Percentiles rank a stretch among this genome's conserved stretches.
Conservation (phyloP, 78 protist genomes). For the Dictyostelium capitatum region DNA sequence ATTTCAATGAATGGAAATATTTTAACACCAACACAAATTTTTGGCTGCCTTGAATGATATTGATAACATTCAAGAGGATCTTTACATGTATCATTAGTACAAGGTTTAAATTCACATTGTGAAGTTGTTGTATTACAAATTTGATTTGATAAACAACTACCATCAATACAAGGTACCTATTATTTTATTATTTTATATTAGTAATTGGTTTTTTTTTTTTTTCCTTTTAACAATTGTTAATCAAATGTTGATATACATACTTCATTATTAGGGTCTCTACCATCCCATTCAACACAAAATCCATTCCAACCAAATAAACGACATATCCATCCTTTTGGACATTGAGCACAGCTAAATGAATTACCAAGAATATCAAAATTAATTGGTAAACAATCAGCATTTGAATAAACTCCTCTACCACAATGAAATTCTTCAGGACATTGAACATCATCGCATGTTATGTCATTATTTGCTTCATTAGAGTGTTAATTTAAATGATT, state of each 20-base stretch:
- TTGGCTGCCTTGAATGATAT: constrained; percentile 20
- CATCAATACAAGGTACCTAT: constrained; percentile 6
- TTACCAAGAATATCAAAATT: background rate
- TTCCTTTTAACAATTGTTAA: too few relatives aligned
- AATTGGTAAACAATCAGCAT: constrained; percentile 17
- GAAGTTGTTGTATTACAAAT: constrained; percentile 14
- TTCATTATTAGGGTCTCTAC: background rate
- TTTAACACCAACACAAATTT: constrained; percentile 2
- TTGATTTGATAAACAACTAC: constrained; percentile 26
- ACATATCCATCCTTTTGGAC: constrained; percentile 26
- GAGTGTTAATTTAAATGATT: too few relatives aligned
- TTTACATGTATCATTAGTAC: background rate
- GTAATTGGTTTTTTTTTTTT: too few relatives aligned
- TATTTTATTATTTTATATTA: too few relatives aligned
- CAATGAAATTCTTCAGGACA: constrained; percentile 36
- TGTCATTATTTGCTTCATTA: too few relatives aligned
- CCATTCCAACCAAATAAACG: constrained; percentile 57
- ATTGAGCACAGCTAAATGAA: background rate
- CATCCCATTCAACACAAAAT: constrained; percentile 32
- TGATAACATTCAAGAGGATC: constrained; percentile 5
- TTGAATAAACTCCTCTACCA: constrained; percentile 31
- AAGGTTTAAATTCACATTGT: constrained; percentile 33
- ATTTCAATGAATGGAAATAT: constrained; percentile 11
- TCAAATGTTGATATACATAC: too few relatives aligned
- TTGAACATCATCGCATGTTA: too few relatives aligned